Evolutionary conservation across 2,329 filamentous ascomycete species (phyloP).

Genomic region (Fusarium sp.): DNA sequence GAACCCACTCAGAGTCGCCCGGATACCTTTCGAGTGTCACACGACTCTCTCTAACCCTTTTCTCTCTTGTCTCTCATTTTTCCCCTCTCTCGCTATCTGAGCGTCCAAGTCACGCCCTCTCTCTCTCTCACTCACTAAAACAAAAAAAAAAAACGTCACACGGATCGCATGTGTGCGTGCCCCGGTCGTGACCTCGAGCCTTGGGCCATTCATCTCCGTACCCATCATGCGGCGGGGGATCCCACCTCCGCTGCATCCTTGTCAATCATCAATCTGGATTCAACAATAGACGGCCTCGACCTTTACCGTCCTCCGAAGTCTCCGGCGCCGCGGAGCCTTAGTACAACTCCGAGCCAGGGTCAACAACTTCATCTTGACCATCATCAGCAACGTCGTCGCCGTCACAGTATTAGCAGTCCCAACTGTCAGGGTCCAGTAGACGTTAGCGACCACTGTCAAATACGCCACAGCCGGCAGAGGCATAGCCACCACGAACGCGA

Average conservation of each 20-base stretch:
- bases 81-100: conserved; percentile 13
- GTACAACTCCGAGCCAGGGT: conserved; percentile 25
- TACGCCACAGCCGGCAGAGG: conserved; percentile 28
- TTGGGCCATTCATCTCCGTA: conserved; percentile 39
- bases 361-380: conserved; percentile 32
- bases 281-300: conserved; percentile 56
- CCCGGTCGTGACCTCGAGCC: conserved; percentile 30
- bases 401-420: neutral
- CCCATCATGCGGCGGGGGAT: conserved; percentile 65
- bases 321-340: conserved; percentile 39
- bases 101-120: conserved; percentile 14
- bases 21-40: conserved; percentile 36
- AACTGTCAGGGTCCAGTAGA: neutral
- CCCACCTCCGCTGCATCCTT: conserved; percentile 62
- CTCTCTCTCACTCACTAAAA: neutral
- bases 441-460: conserved; percentile 12
- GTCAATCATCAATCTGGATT: conserved; percentile 63
- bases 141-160: conserved; percentile 29
- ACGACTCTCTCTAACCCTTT: conserved; percentile 26
- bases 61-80: neutral
- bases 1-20: conserved; percentile 10
- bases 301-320: conserved; percentile 28
- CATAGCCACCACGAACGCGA: conserved; percentile 37
- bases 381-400: conserved; percentile 12
- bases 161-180: conserved; percentile 38